phyloP scores from a whole-genome alignment of 768 basidiomycete species.

The Tylopilus balloui region DNA sequence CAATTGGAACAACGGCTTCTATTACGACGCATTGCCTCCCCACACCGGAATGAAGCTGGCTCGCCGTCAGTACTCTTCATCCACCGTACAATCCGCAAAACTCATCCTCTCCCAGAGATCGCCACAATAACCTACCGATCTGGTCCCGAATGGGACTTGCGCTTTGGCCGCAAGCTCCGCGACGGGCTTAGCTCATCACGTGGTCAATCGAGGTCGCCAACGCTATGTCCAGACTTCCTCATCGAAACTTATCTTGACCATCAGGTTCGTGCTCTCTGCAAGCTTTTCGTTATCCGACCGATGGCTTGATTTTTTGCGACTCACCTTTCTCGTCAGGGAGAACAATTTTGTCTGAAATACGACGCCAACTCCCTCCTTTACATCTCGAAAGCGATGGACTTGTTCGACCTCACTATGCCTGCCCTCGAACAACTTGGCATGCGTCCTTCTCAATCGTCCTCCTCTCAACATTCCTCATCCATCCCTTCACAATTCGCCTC shows the following conservation, averaged over 20 bases:
- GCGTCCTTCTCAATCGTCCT: conserved; percentile 22
- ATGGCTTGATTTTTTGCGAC: not conserved
- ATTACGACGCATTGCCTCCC: conserved; percentile 92
- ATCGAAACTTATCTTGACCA: conserved; percentile 99
- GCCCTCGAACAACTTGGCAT: conserved; percentile 70
- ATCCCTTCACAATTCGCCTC: conserved; percentile 33
- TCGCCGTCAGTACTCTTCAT: conserved; percentile 59
- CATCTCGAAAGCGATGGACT: conserved; percentile 98
- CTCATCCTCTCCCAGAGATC: conserved; percentile 59
- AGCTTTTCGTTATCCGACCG: not conserved
- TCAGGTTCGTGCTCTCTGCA: conserved; percentile 39
- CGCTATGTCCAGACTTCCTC: conserved; percentile 93
- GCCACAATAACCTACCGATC: conserved; percentile 99
- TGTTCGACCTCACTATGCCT: conserved; percentile 89
- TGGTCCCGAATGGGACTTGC: conserved; percentile 97
- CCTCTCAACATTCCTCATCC: conserved; percentile 17
- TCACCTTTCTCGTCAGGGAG: conserved; percentile 52
- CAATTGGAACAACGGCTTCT: conserved; percentile 99
- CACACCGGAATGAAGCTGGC: conserved; percentile 99
- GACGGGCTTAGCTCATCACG: conserved; percentile 18
- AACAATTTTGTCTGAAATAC: conserved; percentile 97
- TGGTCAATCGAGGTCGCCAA: conserved; percentile 44
- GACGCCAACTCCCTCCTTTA: conserved; percentile 99
- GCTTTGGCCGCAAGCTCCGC: conserved; percentile 83
- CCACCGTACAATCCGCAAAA: not conserved